Evolutionary conservation across 208 protist species (phyloP), one percentile per base, ranked within the genome.

Genomic region (Phytomonas sp.): DNA sequence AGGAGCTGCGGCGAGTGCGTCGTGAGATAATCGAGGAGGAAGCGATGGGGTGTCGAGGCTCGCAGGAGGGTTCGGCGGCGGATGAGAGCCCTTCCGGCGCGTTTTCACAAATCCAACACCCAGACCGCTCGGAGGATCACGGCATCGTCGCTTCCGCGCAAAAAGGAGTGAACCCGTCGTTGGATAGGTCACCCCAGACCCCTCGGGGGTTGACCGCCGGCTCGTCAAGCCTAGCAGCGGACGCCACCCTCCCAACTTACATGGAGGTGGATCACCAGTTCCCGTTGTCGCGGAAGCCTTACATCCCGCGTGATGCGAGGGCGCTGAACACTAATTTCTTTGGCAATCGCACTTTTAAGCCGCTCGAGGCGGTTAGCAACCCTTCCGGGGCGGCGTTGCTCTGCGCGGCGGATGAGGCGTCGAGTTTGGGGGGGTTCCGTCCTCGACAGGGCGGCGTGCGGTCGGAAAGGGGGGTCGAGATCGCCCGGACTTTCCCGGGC

Each of bases 261-360:
- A 6, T n/a, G 64, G 6, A 15, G 62, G 7, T 75, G 37, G 6
- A 66, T 66, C 17, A 70, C 70, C 15, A 67, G 69, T 7, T 53
- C 62, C 36, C 71, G 77, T 56, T 23, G 2, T 37, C 31, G 5
- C 20, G 28, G 31, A 64, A 6, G 17, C 80, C 83, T 0, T 88
- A 84, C 78, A 79, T 53, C 20, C 83, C 83, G 9, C 77, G 83
- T 26, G 78, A 88, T 37, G 80, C 82, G 28, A 61, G 31, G n/a
- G 61, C 70, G n/a, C 69, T 88, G 46, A 81, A 80, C 71, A 74
- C 68, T 59, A 82, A 71, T 68, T 74, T 77, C 72, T 88, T 88
- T 60, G 75, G 73, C 60, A 88, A 88, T 51, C 83, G 83, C 37
- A 77, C 67, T 63, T 62, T 80, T 32, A 68, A 63, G 33, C 60